These are phyloP conservation scores for Saccharomyces hybrid DNA, from an alignment of 1,139 yeast species.

Conservation along the genomic window DNA sequence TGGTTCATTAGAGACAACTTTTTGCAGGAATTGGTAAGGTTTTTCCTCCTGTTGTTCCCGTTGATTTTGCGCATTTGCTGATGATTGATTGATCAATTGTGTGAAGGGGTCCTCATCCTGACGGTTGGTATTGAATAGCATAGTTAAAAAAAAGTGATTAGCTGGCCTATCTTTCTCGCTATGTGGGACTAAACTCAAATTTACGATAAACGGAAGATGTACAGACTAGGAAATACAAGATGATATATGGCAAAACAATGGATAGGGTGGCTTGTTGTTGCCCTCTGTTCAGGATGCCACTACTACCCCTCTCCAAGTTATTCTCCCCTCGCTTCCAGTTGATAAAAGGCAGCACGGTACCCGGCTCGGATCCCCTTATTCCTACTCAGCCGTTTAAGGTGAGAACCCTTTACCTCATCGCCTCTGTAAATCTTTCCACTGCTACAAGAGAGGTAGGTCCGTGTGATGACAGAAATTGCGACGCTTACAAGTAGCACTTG, in stretches of 20 bases:
- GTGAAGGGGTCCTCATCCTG: slow-evolving; percentile 13
- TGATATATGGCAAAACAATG: background rate
- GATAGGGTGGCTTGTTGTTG: background rate
- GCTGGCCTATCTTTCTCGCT: background rate
- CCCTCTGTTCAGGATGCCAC: background rate
- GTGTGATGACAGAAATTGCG: too few relatives aligned
- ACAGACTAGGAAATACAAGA: background rate
- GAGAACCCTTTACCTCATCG: background rate
- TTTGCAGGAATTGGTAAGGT: slow-evolving; percentile 2
- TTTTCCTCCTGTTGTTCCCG: slow-evolving; percentile 4
- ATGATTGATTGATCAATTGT: slow-evolving; percentile 6
- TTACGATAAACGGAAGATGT: background rate
- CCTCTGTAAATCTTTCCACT: background rate
- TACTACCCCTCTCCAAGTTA: background rate
- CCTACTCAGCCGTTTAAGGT: background rate
- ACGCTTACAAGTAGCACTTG: too few relatives aligned
- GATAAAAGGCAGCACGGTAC: background rate
- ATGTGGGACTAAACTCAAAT: background rate
- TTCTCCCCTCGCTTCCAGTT: background rate
- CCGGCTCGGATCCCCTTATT: background rate
- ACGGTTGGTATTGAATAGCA: background rate
- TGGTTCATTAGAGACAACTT: slow-evolving; percentile 4
- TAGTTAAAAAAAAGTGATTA: background rate
- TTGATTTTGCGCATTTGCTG: background rate
- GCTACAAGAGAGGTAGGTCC: background rate